Conservation (phyloP, 106 monocot species). For the Dendrobium officinale region DNA sequence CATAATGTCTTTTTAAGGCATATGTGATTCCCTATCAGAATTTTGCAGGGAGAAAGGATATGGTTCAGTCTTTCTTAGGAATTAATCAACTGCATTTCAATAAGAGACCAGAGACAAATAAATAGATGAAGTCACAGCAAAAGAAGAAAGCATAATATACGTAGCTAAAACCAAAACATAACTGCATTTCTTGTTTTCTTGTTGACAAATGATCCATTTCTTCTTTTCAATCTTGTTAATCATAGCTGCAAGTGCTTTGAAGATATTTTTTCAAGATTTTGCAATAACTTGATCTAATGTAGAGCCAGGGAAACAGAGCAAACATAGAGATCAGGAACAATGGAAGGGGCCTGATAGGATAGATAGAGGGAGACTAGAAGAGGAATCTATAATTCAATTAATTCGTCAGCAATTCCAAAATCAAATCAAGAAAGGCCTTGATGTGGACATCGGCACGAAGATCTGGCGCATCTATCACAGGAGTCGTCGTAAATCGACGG, state of each 20-base stretch:
- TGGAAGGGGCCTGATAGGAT: not conserved
- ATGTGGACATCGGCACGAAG: too few relatives aligned
- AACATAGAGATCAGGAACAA: not conserved
- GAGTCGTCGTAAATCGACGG: too few relatives aligned
- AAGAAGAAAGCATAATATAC: not conserved
- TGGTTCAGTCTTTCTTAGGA: not conserved
- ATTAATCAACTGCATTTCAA: not conserved
- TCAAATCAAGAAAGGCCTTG: not conserved
- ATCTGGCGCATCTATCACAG: too few relatives aligned
- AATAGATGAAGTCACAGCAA: too few relatives aligned
- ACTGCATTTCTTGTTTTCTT: not conserved
- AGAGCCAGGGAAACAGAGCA: not conserved
- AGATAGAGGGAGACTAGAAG: too few relatives aligned
- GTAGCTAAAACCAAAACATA: not conserved
- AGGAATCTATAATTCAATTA: too few relatives aligned
- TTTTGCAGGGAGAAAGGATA: not conserved
- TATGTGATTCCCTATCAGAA: constrained; percentile 52
- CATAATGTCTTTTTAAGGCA: constrained; percentile 66
- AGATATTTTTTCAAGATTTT: not conserved
- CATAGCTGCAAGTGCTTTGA: not conserved
- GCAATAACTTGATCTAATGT: not conserved
- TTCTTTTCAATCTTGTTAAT: not conserved
- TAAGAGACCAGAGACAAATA: not conserved
- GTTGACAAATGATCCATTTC: not conserved
- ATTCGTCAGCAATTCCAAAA: not conserved